Conservation (phyloP, 1,284 basidiomycete species). For the Tilletia caries region DNA sequence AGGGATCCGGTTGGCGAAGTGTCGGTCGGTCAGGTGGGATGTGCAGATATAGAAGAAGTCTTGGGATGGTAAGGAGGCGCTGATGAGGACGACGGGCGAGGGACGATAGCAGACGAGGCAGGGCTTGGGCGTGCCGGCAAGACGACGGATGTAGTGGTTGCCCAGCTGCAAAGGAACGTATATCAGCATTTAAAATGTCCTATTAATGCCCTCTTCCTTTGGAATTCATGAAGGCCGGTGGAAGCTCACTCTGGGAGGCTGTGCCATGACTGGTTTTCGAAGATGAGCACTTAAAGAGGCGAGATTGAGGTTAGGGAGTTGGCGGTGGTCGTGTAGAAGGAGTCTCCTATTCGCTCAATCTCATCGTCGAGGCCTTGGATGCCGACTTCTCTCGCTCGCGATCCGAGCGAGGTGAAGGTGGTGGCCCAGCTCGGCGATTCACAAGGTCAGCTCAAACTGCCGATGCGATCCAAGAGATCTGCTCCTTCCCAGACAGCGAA, state of each 20-base stretch:
- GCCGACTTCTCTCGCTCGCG: too few relatives aligned
- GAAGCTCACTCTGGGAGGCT: background rate
- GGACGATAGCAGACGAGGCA: conserved; percentile 39
- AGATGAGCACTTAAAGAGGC: too few relatives aligned
- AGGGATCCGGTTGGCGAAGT: conserved; percentile 28
- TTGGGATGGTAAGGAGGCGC: conserved; percentile 27
- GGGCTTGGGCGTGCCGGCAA: conserved; percentile 34
- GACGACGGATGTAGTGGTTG: conserved; percentile 40
- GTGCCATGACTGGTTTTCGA: background rate
- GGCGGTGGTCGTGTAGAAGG: too few relatives aligned
- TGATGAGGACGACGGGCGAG: conserved; percentile 39
- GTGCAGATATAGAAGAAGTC: conserved; percentile 46
- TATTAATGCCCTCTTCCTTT: background rate
- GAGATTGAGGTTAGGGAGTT: too few relatives aligned
- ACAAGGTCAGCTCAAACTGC: too few relatives aligned
- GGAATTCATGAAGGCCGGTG: background rate
- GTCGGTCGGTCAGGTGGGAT: conserved; percentile 35
- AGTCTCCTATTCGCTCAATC: too few relatives aligned
- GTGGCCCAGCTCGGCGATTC: too few relatives aligned
- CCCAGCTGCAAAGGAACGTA: conserved; percentile 17
- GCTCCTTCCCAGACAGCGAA: too few relatives aligned
- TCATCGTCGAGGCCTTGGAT: too few relatives aligned
- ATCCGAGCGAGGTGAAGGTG: too few relatives aligned
- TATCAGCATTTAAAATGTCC: background rate
- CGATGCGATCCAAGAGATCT: too few relatives aligned